Evolutionary conservation across 192 early-diverging fungal species (phyloP), one percentile per base, ranked within the genome.

Genomic region (Linnemannia schmuckeri): DNA sequence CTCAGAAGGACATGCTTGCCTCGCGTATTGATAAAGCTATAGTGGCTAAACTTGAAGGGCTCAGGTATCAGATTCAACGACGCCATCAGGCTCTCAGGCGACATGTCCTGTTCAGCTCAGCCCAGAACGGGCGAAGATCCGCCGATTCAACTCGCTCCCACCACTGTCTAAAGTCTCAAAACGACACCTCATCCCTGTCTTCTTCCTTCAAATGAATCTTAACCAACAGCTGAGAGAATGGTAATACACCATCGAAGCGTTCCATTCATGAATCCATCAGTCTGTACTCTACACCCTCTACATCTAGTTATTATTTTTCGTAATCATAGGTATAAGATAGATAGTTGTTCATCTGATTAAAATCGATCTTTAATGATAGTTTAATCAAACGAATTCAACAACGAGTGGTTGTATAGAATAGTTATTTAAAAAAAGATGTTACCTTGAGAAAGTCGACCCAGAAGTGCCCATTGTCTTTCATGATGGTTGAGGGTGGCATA

Each of bases 371-470:
- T 46, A 13, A 15, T 46, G 44, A 46, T 0, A 46, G 12, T 46
- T 12, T 12, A 46, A 15, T 15, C 44, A 46, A 46, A 46, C 44
- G 15, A 46, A 46, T 15, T 37, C 37, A 37, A 37, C 37, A 37
- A 37, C 37, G 37, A 37, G 37, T 3, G 37, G 37, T 37, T 2
- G 37, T 37, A 47, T 47, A 47, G 46, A 47, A 9, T 47, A 47
- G 46, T 13, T 15, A 47, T n/a, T n/a, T n/a, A n/a, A n/a, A 52
- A 52, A 0, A 6, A 52, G 5, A 20, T 18, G 49, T 18, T 66
- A 74, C 52, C 79, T 80, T 80, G 27, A 80, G 79, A 33, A 80
- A 30, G 22, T 74, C 79, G n/a, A 80, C 68, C 72, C 79, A 80
- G 4, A 13, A 27, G 24, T 74, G 79, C 2, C 54, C 70, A 41